These are phyloP conservation scores for Cavenderia fasciculata DNA, from an alignment of 78 protist genomes.

Conservation along the genomic window DNA sequence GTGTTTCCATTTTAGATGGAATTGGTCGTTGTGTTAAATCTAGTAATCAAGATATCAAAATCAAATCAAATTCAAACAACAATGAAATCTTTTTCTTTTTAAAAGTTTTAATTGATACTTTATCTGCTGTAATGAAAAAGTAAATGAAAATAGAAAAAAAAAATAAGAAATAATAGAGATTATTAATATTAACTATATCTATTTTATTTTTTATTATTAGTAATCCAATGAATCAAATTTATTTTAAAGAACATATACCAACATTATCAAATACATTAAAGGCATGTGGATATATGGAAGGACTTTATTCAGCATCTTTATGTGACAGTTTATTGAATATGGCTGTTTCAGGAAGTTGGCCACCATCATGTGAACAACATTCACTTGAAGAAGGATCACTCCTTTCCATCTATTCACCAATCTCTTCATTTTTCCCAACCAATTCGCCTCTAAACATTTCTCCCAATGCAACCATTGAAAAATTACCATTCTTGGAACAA, in stretches of 20 bases:
- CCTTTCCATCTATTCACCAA: conserved; percentile 49
- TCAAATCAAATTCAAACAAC: neutral
- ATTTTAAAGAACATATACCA: conserved; percentile 31
- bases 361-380: conserved; percentile 78
- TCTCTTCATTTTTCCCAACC: conserved; percentile 49
- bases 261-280: conserved; percentile 39
- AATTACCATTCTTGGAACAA: no score
- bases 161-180: neutral
- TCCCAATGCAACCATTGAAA: neutral
- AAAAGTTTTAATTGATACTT: conserved; percentile 54
- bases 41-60: neutral
- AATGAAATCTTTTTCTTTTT: conserved; percentile 72
- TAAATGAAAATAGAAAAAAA: no score
- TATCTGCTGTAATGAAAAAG: conserved; percentile 76
- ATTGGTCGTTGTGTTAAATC: conserved; percentile 36
- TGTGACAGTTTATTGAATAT: conserved; percentile 62
- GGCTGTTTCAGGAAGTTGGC: conserved; percentile 76
- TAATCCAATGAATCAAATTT: conserved; percentile 43
- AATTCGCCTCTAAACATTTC: neutral
- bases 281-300: conserved; percentile 68
- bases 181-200: neutral
- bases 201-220: neutral
- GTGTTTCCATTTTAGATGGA: conserved; percentile 66
- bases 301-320: conserved; percentile 40
- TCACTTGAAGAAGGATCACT: conserved; percentile 77